Base-by-base conservation (phyloP, 148 eudicot genomes). In the Dianthus caryophyllus region DNA sequence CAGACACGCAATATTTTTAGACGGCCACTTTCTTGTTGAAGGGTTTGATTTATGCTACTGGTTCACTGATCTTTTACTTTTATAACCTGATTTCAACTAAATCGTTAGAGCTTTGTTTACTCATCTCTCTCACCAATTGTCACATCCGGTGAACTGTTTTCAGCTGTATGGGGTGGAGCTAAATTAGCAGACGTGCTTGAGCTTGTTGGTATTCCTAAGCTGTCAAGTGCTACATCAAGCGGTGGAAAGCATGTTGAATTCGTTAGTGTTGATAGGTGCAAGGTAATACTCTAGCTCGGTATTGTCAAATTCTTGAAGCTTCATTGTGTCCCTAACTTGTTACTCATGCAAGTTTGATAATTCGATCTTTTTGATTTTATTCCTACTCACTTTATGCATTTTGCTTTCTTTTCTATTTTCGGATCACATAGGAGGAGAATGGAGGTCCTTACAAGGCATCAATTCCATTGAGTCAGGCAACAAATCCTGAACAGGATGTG, bases 211-310 rank as follows among this genome's bases (percentile, higher is more conserved):
- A 78, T 93, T 72, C 84, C 88, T 48, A 84, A 89, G 64, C 82
- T 75, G 58, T 75, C 95, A 30, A 76, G 72, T 64, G 71, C 71
- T 26, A 85, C 95, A 54, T 75, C 83, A 67, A 74, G 80, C 30
- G 95, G 98, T 72, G 95, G 96, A 69, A 88, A 80, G 66, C 98
- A 93, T 78, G 98, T 90, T 65, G 98, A 90, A 74, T 93, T 93
- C 66, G 88, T 90, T 15, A 93, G 98, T 84, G 75, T 93, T 78
- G 98, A 93, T 67, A 90, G 68, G 83, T 93, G 98, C 72, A 93
- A 93, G 98, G 98, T 93, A 71, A 69, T 67, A 61, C 21, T 26
- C 44, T 65, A 12, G n/a, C 20, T 64, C 54, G 14, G 2, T 55
- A 1, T 58, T 16, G 57, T 26, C 2, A 2, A 16, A n/a, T 5